Base-by-base conservation (phyloP, 805 yeast species). In the Starmerella asiatica region DNA sequence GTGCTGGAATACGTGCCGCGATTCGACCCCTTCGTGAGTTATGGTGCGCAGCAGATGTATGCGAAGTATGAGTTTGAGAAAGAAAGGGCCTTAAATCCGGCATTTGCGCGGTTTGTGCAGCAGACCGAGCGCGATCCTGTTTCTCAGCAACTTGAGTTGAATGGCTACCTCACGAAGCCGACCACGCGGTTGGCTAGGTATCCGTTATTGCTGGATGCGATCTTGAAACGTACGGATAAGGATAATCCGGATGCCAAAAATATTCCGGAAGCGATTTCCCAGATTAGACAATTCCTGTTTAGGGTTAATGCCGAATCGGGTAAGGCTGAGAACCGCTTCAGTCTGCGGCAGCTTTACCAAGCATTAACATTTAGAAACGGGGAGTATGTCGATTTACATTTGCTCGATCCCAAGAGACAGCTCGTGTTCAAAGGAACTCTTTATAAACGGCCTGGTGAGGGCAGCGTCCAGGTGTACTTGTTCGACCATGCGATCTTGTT, bases 151-250 rank as follows among this genome's bases (percentile, higher is more conserved):
- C 74, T 88, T 44, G 96, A 93, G 60, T 76, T 91, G 39, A 81
- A 88, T 20, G 91, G 97, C 0, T 91, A 85, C 54, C 68, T 91
- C 47, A 83, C 94, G 5, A 93, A 88, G 55, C 96, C 97, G 37
- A 86, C 94, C 2, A 85, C 95, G 14, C 73, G 98, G 57, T 85
- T 95, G 24, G 97, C 96, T 8, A 69, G 97, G 49, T 91, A 91
- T 61, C 94, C 93, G 48, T 63, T 91, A 36, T 67, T 91, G 42
- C 67, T 88, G 18, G 77, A 73, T 42, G 91, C 88, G 35, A 81
- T 91, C 27, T 65, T 83, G 48, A 88, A 91, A 57, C 73, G 75
- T 47, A 85, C 97, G 0, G 72, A 69, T 38, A 77, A 78, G n/a
- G 80, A 75, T 20, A 69, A 76, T 6, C 76, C 82, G 1, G 95